A percentile compares a stretch with the other conserved stretches of the same genome.
phyloP scores from a whole-genome alignment of 208 protist genomes.

The Endotrypanum monterogeii region DNA sequence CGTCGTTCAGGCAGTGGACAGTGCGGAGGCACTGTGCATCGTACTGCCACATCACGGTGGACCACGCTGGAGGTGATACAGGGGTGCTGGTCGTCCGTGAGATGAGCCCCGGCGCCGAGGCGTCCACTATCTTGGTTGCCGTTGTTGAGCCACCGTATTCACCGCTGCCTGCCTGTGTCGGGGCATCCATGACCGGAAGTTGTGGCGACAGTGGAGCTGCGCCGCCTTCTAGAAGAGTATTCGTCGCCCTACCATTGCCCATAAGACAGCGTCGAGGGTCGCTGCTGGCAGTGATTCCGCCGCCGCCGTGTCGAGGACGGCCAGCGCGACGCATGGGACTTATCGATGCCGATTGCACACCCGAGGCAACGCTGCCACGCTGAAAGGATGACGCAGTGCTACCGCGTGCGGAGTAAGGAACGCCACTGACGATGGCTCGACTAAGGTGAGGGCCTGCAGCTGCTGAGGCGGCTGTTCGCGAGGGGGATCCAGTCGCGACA shows the following conservation, averaged over 20 bases:
- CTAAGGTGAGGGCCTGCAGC: not conserved
- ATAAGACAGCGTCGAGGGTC: constrained; percentile 9
- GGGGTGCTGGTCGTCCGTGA: not conserved
- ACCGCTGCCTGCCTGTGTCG: not conserved
- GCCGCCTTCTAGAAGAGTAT: constrained; percentile 1
- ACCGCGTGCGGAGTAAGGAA: constrained; percentile 24
- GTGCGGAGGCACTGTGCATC: constrained; percentile 42
- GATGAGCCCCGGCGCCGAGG: constrained; percentile 6
- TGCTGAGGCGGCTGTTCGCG: not conserved
- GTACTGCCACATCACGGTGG: constrained; percentile 24
- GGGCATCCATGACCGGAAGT: not conserved
- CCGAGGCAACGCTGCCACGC: constrained; percentile 21
- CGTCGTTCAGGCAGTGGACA: constrained; percentile 31
- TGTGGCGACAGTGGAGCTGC: not conserved
- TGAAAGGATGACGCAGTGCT: constrained; percentile 26
- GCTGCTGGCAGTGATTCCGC: not conserved
- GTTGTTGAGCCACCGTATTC: constrained; percentile 3
- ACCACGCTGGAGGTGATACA: constrained; percentile 7
- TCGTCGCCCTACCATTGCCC: not conserved
- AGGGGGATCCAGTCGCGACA: constrained; percentile 1
- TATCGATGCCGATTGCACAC: constrained; percentile 12
- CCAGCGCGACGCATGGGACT: constrained; percentile 18
- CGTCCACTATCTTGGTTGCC: not conserved
- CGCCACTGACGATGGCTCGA: not conserved
- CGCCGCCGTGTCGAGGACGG: constrained; percentile 3